Evolutionary conservation across 1,284 basidiomycete species (phyloP), one percentile per base, ranked within the genome.

Genomic region (Apiotrichum veenhuisii): DNA sequence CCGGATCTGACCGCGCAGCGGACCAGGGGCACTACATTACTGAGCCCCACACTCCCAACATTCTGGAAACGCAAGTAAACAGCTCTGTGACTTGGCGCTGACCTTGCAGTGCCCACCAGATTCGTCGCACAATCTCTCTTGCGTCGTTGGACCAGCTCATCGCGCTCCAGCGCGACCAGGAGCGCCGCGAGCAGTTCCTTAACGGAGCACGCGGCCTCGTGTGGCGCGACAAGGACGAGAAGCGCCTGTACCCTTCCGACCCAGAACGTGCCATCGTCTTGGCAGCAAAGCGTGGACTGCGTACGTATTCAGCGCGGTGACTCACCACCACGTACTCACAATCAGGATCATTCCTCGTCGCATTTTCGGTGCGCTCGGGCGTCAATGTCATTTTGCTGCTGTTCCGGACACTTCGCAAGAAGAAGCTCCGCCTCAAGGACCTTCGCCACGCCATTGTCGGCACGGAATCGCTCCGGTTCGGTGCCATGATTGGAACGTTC

Each of bases 171-270:
- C 40, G 60, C 1, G 64, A 69, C 42, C 57, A 62, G 15, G 52
- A 63, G 10, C 66, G 73, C 44, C 62, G 75, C 37, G 70, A 70
- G 18, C 62, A 64, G 33, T 57, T 75, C 27, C 37, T 77, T 18
- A 60, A 62, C 1, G 70, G 67, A 22, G 68, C 73, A 3, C 66
- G 65, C 51, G 70, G 66, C 12, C 62, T 91, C 68, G 84, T 95
- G 2, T 95, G 91, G 90, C 81, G 91, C 36, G 85, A 88, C 64
- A 80, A 83, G 63, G 89, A 89, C 5, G 87, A 93, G 75, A 84
- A 85, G 40, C 84, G 85, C 0, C 82, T 84, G 1, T 84, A 89
- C 60, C 76, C 94, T 9, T 71, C 80, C 38, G 85, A 85, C 59
- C 65, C 88, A 22, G 83, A 85, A 73, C 83, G 87, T 56, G 88